Evolutionary conservation across 768 basidiomycete genomes (phyloP).

Genomic region (Amanita fuliginea): DNA sequence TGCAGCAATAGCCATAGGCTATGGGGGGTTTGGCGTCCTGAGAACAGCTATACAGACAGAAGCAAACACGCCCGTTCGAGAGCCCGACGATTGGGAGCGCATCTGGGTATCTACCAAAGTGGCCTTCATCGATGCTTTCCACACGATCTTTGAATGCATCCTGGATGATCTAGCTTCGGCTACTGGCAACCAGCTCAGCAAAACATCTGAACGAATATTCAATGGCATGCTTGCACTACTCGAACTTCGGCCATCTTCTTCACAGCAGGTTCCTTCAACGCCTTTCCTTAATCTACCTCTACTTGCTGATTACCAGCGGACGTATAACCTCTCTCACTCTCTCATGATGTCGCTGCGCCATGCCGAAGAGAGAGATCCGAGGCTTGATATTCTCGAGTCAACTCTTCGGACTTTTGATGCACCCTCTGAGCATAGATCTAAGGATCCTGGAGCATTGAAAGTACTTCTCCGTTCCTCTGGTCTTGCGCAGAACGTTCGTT

Average conservation of each 20-base stretch:
- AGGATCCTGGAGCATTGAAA: conserved; percentile 47
- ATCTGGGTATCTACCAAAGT: conserved; percentile 70
- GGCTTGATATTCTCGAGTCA: conserved; percentile 45
- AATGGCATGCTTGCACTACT: conserved; percentile 50
- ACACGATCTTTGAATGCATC: conserved; percentile 40
- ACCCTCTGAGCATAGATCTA: conserved; percentile 8
- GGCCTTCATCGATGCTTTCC: conserved; percentile 58
- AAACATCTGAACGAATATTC: conserved; percentile 42
- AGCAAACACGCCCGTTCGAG: conserved; percentile 12
- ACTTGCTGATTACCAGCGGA: conserved; percentile 61
- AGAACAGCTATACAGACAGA: conserved; percentile 7
- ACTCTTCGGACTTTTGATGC: conserved; percentile 31
- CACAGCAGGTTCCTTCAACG: conserved; percentile 16
- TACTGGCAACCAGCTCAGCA: conserved; percentile 30
- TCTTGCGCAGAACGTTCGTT: conserved; percentile 18
- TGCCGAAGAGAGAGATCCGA: conserved; percentile 43
- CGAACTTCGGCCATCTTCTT: conserved; percentile 26
- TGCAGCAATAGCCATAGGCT: conserved; percentile 39
- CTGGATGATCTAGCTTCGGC: conserved; percentile 35
- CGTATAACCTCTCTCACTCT: conserved; percentile 45
- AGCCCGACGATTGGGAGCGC: conserved; percentile 55
- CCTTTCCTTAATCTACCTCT: conserved; percentile 62
- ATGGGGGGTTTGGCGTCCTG: conserved; percentile 38
- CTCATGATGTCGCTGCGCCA: conserved; percentile 34
- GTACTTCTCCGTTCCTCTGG: conserved; percentile 56